Percentiles rank a stretch among this genome's conserved stretches.
Conservation (phyloP, 345 rosid genomes). For the Gossypium longicalyx region DNA sequence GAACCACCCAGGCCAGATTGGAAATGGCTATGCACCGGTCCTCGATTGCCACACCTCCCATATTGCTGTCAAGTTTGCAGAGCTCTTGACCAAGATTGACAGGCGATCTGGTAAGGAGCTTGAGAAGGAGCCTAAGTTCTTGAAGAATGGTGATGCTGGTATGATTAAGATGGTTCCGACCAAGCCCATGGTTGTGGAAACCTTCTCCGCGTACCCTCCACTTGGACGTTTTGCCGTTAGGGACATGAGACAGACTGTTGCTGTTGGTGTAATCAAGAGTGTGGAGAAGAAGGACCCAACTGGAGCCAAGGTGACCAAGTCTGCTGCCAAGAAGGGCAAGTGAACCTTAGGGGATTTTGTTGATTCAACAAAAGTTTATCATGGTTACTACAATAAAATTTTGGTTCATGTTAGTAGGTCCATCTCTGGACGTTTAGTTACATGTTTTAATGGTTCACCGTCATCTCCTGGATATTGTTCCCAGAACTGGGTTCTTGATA, state of each 20-base stretch:
- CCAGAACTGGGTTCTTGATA: slow-evolving; percentile 49
- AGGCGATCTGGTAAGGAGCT: slow-evolving; percentile 77
- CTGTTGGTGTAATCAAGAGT: slow-evolving; percentile 79
- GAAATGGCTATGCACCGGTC: slow-evolving; percentile 81
- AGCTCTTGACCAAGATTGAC: slow-evolving; percentile 66
- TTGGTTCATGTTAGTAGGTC: slow-evolving; percentile 8
- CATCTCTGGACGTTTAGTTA: background rate
- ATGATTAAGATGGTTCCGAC: slow-evolving; percentile 77
- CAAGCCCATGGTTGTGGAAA: slow-evolving; percentile 94
- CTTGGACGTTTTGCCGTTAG: slow-evolving; percentile 88
- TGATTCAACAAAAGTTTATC: background rate
- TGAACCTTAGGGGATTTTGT: slow-evolving; percentile 34
- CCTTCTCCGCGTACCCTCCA: slow-evolving; percentile 74
- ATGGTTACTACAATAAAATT: slow-evolving; percentile 14
- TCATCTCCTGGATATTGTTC: slow-evolving; percentile 23
- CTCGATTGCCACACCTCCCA: slow-evolving; percentile 85
- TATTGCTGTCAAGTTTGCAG: slow-evolving; percentile 76
- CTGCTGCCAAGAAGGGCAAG: slow-evolving; percentile 85
- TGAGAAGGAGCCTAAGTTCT: slow-evolving; percentile 80
- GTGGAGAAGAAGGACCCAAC: slow-evolving; percentile 84
- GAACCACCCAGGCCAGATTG: slow-evolving; percentile 94
- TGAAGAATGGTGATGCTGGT: slow-evolving; percentile 87
- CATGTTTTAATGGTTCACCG: slow-evolving; percentile 16
- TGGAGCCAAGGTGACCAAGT: slow-evolving; percentile 82
- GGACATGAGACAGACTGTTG: slow-evolving; percentile 92